Conservation (phyloP, 2,329 filamentous ascomycete genomes). For the Ilyonectria robusta region DNA sequence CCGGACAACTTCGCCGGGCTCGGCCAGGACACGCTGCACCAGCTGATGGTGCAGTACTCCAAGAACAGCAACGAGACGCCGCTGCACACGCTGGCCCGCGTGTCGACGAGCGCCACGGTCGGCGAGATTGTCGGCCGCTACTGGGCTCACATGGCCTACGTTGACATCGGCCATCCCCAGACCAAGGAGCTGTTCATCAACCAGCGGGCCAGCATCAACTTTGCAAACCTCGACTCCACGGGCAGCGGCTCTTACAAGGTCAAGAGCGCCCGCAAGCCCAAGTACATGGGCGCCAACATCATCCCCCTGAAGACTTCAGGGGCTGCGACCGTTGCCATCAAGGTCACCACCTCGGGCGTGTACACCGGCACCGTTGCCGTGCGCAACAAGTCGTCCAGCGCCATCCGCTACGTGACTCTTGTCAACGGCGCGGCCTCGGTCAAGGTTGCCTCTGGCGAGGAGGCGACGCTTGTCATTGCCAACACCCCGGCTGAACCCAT, state of each 20-base stretch:
- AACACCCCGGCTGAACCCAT: conserved; percentile 62
- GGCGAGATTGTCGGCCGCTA: conserved; percentile 63
- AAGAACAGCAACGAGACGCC: conserved; percentile 64
- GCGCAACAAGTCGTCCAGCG: conserved; percentile 42
- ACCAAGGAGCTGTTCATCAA: conserved; percentile 56
- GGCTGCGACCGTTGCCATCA: conserved; percentile 48
- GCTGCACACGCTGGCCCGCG: conserved; percentile 60
- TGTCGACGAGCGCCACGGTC: conserved; percentile 51
- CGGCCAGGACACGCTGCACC: conserved; percentile 57
- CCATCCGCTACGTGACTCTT: conserved; percentile 54
- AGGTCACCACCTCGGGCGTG: conserved; percentile 52
- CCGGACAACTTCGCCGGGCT: conserved; percentile 59
- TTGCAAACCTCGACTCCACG: conserved; percentile 57
- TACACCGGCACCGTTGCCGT: conserved; percentile 60
- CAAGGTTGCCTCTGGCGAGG: conserved; percentile 55
- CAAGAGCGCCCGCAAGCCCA: conserved; percentile 57
- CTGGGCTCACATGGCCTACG: conserved; percentile 68
- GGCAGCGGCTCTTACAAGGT: conserved; percentile 58
- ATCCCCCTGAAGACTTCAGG: conserved; percentile 58
- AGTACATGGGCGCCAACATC: conserved; percentile 67
- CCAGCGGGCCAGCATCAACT: conserved; percentile 56
- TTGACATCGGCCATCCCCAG: conserved; percentile 62
- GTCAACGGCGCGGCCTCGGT: conserved; percentile 53
- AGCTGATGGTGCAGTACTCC: conserved; percentile 60
- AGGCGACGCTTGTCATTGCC: conserved; percentile 61